These are phyloP conservation scores for Pseudogymnoascus sp. DNA, from an alignment of 2,329 filamentous ascomycete species.

Conservation along the genomic window DNA sequence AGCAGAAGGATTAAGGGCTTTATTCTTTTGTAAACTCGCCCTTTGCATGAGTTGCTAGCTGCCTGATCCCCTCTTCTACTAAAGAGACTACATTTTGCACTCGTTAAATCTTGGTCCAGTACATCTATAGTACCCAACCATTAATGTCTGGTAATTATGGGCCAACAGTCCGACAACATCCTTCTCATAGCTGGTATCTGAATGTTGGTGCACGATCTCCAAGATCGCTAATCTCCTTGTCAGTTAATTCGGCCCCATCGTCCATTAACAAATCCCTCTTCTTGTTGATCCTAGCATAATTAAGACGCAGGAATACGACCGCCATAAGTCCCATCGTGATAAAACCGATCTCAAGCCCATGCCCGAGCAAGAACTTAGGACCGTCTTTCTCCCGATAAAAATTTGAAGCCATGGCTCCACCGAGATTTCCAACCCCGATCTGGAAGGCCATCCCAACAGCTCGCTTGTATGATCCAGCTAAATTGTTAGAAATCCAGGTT, in stretches of 20 bases:
- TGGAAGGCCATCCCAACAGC: conserved; percentile 58
- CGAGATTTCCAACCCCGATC: conserved; percentile 54
- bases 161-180: too few relatives aligned
- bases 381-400: conserved; percentile 53
- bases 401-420: conserved; percentile 62
- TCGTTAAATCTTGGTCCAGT: too few relatives aligned
- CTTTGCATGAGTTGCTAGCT: too few relatives aligned
- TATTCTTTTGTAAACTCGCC: too few relatives aligned
- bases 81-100: too few relatives aligned
- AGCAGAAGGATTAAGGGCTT: too few relatives aligned
- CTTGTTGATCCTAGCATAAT: conserved; percentile 42
- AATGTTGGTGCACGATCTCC: conserved; percentile 47
- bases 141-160: too few relatives aligned
- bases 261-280: conserved; percentile 30
- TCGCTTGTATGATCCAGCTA: conserved; percentile 48
- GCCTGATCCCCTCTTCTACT: too few relatives aligned
- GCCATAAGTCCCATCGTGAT: conserved; percentile 40
- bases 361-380: conserved; percentile 44
- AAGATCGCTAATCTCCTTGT: conserved; percentile 40
- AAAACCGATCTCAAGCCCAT: conserved; percentile 45
- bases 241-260: conserved; percentile 31
- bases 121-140: too few relatives aligned
- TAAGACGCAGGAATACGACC: conserved; percentile 38
- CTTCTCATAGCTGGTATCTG: conserved; percentile 32
- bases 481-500: conserved; percentile 52